Evolutionary conservation across 2,329 filamentous ascomycete genomes (phyloP).

Genomic region (Fonsecaea pugnacius): DNA sequence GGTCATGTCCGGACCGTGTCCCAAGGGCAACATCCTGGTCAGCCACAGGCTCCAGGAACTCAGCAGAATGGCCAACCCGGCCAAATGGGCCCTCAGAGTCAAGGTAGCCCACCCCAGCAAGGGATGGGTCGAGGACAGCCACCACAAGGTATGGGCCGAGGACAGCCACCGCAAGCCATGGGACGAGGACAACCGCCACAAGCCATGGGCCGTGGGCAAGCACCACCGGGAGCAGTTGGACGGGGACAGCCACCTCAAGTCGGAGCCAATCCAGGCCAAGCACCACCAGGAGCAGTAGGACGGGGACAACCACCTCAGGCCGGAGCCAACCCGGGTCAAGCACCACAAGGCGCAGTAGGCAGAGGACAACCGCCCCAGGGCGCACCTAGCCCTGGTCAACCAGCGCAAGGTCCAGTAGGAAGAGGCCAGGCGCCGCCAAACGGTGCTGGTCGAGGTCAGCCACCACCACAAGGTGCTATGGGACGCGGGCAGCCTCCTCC

Average conservation of each 20-base stretch:
- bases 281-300: neutral
- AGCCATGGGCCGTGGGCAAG: slow-evolving; percentile 10
- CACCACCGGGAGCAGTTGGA: neutral
- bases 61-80: slow-evolving; percentile 4
- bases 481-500: slow-evolving; percentile 7
- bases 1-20: slow-evolving; percentile 14
- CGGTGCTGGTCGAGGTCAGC: slow-evolving; percentile 8
- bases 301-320: slow-evolving; percentile 6
- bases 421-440: slow-evolving; percentile 10
- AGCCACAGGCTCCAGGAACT: slow-evolving; percentile 4
- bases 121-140: slow-evolving; percentile 9
- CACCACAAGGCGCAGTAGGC: neutral
- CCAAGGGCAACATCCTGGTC: slow-evolving; percentile 4
- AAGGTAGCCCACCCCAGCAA: slow-evolving; percentile 9
- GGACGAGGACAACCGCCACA: slow-evolving; percentile 9
- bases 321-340: neutral
- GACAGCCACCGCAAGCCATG: slow-evolving; percentile 10
- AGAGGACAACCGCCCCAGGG: slow-evolving; percentile 12
- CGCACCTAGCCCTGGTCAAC: neutral
- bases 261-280: neutral
- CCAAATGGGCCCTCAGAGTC: slow-evolving; percentile 7
- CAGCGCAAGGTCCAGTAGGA: neutral
- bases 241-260: slow-evolving; percentile 11
- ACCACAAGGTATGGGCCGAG: slow-evolving; percentile 13
- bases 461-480: slow-evolving; percentile 8